Base-by-base conservation (phyloP, 768 basidiomycete genomes). In the Mycena albidolilacea region DNA sequence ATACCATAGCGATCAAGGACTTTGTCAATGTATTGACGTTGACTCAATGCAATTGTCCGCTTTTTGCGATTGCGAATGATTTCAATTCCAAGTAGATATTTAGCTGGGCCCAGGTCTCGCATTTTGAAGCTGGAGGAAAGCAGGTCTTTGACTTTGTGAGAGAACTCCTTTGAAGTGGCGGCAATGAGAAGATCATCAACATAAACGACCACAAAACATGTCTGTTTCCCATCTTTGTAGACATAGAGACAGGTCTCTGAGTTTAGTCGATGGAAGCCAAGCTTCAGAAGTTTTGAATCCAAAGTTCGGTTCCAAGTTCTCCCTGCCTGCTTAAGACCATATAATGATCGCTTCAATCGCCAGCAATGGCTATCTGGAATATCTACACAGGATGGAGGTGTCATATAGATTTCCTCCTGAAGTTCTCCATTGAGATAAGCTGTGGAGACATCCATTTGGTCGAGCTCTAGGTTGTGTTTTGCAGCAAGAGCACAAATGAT, bases 391-490 rank as follows among this genome's bases (percentile, higher is more conserved):
- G 30, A 30, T 30, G 30, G 30, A 30, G 30, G 30, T 30, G 30
- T 30, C 30, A 30, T 30, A 30, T 30, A 30, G 30, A 30, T 30
- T 30, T 61, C 60, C 60, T 61, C 60, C 30, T 61, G 37, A 2
- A 61, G 60, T 23, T 61, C 39, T 7, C 60, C 60, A 43, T 61
- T 61, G 39, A 61, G 60, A 43, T 61, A 61, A 21, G 60, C 60
- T n/a, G 60, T 61, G n/a, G 60, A 61, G 6, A 61, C 60, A 61
- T 61, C 60, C 60, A 61, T 61, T 23, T 61, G 60, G 11, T 61
- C 60, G 6, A 61, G 60, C 39, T 61, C 39, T 8, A 61, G 39
- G 43, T 58, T 38, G 57, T 64, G 30, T 3, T 30, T 30, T 30
- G 30, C 30, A 30, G 30, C 30, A 30, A 30, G 30, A 30, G 30